Evolutionary conservation across 2,329 filamentous ascomycete genomes (phyloP), one percentile per base, ranked within the genome.

Genomic region (Phialemoniopsis sp.): DNA sequence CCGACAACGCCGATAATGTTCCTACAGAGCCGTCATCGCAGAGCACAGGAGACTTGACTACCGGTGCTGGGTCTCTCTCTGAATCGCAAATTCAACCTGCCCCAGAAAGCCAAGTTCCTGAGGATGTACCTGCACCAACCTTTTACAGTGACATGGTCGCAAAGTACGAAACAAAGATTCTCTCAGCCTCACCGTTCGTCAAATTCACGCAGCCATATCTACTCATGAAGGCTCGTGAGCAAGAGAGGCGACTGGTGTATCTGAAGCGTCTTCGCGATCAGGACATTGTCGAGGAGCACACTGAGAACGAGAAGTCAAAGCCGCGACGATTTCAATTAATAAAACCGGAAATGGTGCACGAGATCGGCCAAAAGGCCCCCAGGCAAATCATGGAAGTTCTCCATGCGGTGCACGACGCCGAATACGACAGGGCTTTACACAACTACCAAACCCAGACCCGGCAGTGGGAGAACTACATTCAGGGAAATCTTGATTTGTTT

Each of bases 81-180:
- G 67, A 72, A 19, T 60, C 59, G 10, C 68, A 73, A 40, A 54
- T 63, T 7, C 61, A 69, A 32, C 57, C 58, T 8, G 62, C 66
- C 3, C 65, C 72, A 18, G 72, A 78, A 28, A 72, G 67, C 37
- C 76, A 82, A 33, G 73, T 87, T 5, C 84, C 84, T 4, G 87
- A 91, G 50, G 85, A 91, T 57, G 72, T 88, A 31, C 87, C 88
- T 1, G 87, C 89, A 70, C 88, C 91, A 4, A 94, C 87, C 1
- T 95, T 90, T 55, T 97, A 97, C 58, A 90, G 90, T 56, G 89
- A 95, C 56, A 88, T 96, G 75, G 89, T 97, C 29, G 83, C 89
- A 41, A 91, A 95, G 53, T 89, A 95, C 54, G 82, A 94, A 54
- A 95, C 89, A 6, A 94, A 91, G 55, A 85, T 98, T 33, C 68